Conservation (phyloP, 2,329 filamentous ascomycete species). For the Fusarium circinatum region DNA sequence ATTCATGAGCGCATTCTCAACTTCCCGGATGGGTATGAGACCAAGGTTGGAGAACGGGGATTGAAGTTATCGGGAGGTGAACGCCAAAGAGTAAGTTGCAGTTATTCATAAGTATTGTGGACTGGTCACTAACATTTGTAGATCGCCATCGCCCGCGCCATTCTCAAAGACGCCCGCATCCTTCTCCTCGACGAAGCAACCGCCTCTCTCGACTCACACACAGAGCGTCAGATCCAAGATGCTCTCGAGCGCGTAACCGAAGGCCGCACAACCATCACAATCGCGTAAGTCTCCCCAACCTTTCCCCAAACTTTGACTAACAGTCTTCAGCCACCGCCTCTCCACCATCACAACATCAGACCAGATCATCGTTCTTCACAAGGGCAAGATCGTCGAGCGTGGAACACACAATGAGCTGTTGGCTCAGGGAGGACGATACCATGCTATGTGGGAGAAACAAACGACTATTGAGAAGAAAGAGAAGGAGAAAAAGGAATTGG, state of each 20-base stretch:
- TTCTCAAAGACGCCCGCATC: slow-evolving; percentile 76
- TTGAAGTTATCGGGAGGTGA: slow-evolving; percentile 68
- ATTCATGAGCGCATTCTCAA: slow-evolving; percentile 65
- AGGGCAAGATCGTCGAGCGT: slow-evolving; percentile 61
- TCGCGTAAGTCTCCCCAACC: slow-evolving; percentile 51
- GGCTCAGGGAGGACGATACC: slow-evolving; percentile 57
- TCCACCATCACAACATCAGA: slow-evolving; percentile 68
- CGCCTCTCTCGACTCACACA: slow-evolving; percentile 72
- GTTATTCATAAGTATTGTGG: background rate
- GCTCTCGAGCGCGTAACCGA: slow-evolving; percentile 59
- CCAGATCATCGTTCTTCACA: slow-evolving; percentile 63
- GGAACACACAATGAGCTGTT: slow-evolving; percentile 62
- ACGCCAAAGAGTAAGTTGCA: slow-evolving; percentile 60
- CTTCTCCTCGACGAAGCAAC: slow-evolving; percentile 79
- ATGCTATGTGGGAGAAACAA: slow-evolving; percentile 64
- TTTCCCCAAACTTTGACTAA: background rate
- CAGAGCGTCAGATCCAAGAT: slow-evolving; percentile 67
- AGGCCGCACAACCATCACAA: slow-evolving; percentile 63
- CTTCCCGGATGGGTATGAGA: slow-evolving; percentile 64
- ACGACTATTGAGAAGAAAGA: slow-evolving; percentile 54
- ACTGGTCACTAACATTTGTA: slow-evolving; percentile 13
- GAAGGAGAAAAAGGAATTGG: slow-evolving; percentile 45
- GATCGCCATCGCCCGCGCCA: slow-evolving; percentile 69
- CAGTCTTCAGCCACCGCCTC: slow-evolving; percentile 58
- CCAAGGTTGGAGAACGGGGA: slow-evolving; percentile 64